Base-by-base conservation (phyloP, 2,329 filamentous ascomycete genomes). In the Aspergillus amoenus region DNA sequence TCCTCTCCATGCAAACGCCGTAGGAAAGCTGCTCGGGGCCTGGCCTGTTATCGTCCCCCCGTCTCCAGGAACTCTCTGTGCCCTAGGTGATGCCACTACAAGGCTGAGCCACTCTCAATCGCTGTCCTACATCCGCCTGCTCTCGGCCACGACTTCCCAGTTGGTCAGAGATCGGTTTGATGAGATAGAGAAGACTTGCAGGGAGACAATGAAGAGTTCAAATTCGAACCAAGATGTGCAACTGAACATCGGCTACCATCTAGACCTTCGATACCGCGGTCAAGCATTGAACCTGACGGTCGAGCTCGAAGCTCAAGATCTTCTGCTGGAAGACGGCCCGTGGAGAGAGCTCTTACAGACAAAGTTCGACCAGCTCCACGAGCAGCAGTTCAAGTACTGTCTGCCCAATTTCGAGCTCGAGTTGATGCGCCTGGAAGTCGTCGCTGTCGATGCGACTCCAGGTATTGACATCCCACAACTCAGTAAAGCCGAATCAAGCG, bases 31-130 rank as follows among this genome's bases (percentile, higher is more conserved):
- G 2, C 72, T 82, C 5, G 77, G 78, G 0, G 77, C 79, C 2
- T 82, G 77, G 76, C 79, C 79, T 4, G 78, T 82, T n/a, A 81
- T 82, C n/a, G 70, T 82, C 2, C 80, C 80, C 11, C 78, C 77
- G 1, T 78, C 78, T 2, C 80, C 80, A 4, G 80, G 79, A 21
- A 78, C 79, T 9, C 68, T 82, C 0, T 82, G 79, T 58, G 79
- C 80, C 2, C 76, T 79, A 54, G 80, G 79, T 0, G 80, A 82
- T 68, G 78, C 75, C 3, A 79, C 77, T 1, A 82, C 79, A 0
- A 78, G 79, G 60, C 74, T 82, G 62, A 76, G 76, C 41, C 78
- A 80, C 48, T 76, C 79, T 42, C 70, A 79, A 53, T 79, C 78
- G 2, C 68, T 69, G 53, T 79, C 79, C 0, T 81, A 77, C 51